Evolutionary conservation across 106 monocot species (phyloP).

Genomic region (Allium fistulosum): DNA sequence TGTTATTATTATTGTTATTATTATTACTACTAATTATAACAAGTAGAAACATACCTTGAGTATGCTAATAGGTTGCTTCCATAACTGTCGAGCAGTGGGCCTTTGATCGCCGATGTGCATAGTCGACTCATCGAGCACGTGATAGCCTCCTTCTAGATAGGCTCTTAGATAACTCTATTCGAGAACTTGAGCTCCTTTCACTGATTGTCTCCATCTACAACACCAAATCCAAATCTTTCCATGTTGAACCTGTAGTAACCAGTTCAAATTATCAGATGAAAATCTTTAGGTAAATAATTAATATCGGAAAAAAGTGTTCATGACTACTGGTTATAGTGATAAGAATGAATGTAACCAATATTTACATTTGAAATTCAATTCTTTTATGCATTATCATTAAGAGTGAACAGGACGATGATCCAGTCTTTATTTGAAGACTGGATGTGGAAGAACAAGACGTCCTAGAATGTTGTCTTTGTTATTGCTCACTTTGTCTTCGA

Average conservation of each 20-base stretch:
- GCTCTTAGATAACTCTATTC: constrained; percentile 41
- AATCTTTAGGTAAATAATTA: too few relatives aligned
- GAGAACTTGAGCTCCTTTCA: constrained; percentile 51
- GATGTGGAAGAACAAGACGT: constrained; percentile 33
- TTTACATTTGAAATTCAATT: too few relatives aligned
- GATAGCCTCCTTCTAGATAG: constrained; percentile 63
- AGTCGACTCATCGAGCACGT: constrained; percentile 69
- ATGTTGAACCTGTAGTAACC: constrained; percentile 50
- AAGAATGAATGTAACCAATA: too few relatives aligned
- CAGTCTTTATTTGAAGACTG: constrained; percentile 42
- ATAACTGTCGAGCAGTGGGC: constrained; percentile 63
- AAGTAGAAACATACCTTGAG: too few relatives aligned
- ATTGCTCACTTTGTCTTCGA: constrained; percentile 32
- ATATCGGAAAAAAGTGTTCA: not conserved
- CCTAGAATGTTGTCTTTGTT: constrained; percentile 48
- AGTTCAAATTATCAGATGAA: too few relatives aligned
- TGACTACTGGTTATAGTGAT: constrained; percentile 14
- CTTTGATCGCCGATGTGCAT: constrained; percentile 62
- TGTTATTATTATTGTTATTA: too few relatives aligned
- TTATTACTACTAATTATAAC: too few relatives aligned
- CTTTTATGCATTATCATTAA: too few relatives aligned
- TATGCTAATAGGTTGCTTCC: constrained; percentile 51
- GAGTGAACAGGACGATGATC: constrained; percentile 62
- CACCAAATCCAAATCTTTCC: constrained; percentile 34
- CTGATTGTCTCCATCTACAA: constrained; percentile 32